A percentile compares a stretch with the other conserved stretches of the same genome.
phyloP scores from a whole-genome alignment of 805 yeast genomes.

The Blastobotrys muscicola region DNA sequence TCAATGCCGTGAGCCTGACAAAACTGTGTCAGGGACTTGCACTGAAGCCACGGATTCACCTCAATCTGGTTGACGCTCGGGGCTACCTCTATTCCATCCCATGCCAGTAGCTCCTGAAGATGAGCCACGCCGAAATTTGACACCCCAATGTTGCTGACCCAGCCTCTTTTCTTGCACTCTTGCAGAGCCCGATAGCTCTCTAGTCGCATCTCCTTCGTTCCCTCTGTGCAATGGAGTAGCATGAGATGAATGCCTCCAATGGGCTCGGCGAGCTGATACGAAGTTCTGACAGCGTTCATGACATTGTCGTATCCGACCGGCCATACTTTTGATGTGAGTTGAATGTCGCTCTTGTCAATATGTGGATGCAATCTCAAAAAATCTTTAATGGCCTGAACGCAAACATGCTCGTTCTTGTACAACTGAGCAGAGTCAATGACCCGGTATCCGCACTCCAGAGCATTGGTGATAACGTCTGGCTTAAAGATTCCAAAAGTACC shows the following conservation, averaged over 20 bases:
- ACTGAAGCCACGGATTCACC: conserved; percentile 74
- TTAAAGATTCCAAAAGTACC: neutral
- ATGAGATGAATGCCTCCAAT: conserved; percentile 53
- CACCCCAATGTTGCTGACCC: conserved; percentile 48
- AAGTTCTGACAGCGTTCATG: conserved; percentile 43
- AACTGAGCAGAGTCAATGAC: conserved; percentile 63
- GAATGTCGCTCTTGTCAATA: conserved; percentile 39
- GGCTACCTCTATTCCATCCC: conserved; percentile 38
- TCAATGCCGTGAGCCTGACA: conserved; percentile 47
- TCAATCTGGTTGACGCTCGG: conserved; percentile 80
- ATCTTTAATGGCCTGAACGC: conserved; percentile 46
- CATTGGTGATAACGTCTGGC: conserved; percentile 26
- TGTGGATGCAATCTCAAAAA: conserved; percentile 43
- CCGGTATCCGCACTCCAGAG: conserved; percentile 57
- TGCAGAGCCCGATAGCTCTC: conserved; percentile 49
- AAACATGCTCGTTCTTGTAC: conserved; percentile 55
- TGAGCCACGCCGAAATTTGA: conserved; percentile 54
- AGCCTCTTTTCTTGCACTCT: conserved; percentile 43
- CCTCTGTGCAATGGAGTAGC: conserved; percentile 48
- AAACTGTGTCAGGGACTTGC: conserved; percentile 52
- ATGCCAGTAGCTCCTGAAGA: conserved; percentile 41
- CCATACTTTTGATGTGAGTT: conserved; percentile 61
- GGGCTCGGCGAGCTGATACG: conserved; percentile 37
- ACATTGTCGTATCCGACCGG: conserved; percentile 28
- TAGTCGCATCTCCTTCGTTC: conserved; percentile 26